Evolutionary conservation across 805 yeast genomes (phyloP).

Genomic region (Hanseniaspora lachancei): DNA sequence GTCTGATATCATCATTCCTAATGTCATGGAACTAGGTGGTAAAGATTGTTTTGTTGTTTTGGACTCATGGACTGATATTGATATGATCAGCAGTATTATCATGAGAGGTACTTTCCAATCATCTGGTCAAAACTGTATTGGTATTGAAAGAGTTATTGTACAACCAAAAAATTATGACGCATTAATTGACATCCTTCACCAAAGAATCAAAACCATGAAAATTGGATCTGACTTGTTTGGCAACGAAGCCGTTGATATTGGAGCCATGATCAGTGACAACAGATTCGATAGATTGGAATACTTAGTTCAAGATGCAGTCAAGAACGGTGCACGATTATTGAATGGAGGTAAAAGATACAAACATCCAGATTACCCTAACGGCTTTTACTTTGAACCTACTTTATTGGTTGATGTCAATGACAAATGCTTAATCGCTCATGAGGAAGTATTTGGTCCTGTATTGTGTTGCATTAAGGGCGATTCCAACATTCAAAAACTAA

Average conservation of each 20-base stretch:
- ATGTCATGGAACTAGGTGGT: constrained; percentile 93
- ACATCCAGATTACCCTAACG: constrained; percentile 92
- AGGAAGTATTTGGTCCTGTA: constrained; percentile 92
- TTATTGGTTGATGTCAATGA: constrained; percentile 68
- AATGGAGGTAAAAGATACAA: constrained; percentile 67
- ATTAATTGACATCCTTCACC: constrained; percentile 42
- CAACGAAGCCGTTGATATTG: constrained; percentile 83
- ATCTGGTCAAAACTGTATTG: constrained; percentile 96
- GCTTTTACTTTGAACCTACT: constrained; percentile 88
- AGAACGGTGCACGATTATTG: constrained; percentile 65
- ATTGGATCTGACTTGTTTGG: constrained; percentile 89
- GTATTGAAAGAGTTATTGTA: constrained; percentile 86
- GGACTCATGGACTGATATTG: constrained; percentile 56
- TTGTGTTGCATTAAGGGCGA: constrained; percentile 63
- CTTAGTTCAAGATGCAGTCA: constrained; percentile 60
- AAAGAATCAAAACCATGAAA: constrained; percentile 49
- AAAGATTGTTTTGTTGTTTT: constrained; percentile 82
- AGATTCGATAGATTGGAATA: constrained; percentile 57
- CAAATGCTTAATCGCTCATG: constrained; percentile 65
- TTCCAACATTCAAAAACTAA: constrained; percentile 47
- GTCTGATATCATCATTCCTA: constrained; percentile 76
- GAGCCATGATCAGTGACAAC: constrained; percentile 78
- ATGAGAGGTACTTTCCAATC: constrained; percentile 95
- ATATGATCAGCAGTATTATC: constrained; percentile 57
- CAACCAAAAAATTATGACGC: constrained; percentile 53